Conservation (phyloP, 2,329 filamentous ascomycete genomes). For the Talaromyces sp. region DNA sequence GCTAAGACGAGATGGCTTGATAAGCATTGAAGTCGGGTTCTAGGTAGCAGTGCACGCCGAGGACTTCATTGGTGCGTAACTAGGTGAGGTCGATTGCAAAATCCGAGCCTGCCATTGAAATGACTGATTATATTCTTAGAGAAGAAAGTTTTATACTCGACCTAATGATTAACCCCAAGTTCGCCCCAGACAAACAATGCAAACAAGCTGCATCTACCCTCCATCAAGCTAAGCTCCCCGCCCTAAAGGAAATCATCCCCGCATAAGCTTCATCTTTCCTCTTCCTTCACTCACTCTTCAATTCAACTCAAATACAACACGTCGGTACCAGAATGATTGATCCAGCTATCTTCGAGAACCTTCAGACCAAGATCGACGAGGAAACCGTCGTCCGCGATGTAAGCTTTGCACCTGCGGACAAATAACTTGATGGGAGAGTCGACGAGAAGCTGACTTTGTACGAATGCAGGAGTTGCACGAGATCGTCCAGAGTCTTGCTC, state of each 20-base stretch:
- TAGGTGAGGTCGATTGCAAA: too few species aligned
- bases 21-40: too few species aligned
- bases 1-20: too few species aligned
- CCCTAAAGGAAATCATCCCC: not conserved
- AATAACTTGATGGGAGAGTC: constrained; percentile 14
- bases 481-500: constrained; percentile 77
- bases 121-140: too few species aligned
- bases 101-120: too few species aligned
- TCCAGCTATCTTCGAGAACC: constrained; percentile 78
- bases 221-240: not conserved
- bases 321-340: constrained; percentile 61
- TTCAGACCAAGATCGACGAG: constrained; percentile 87
- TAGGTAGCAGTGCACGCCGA: too few species aligned
- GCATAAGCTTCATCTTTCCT: not conserved
- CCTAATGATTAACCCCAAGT: not conserved
- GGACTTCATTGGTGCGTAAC: too few species aligned
- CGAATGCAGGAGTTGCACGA: constrained; percentile 65
- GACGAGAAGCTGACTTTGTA: constrained; percentile 9
- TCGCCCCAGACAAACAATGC: not conserved
- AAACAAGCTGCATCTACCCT: not conserved
- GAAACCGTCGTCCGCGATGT: constrained; percentile 78
- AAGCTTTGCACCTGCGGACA: constrained; percentile 25
- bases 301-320: not conserved
- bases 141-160: too few species aligned
- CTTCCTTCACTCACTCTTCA: not conserved